phyloP scores from a whole-genome alignment of 306 rosid genomes.

The Cicer chorassanicum region DNA sequence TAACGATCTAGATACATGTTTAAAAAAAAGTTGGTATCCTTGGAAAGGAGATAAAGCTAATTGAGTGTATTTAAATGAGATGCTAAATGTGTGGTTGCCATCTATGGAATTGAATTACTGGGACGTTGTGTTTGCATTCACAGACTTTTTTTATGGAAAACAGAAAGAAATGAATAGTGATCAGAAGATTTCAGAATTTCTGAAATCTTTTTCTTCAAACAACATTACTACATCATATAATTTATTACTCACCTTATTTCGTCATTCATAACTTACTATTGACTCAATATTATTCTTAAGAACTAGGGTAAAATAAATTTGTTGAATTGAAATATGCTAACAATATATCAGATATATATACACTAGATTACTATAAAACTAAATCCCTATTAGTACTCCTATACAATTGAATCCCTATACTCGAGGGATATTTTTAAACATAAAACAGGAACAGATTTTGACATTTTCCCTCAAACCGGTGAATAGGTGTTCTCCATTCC shows the following conservation, averaged over 20 bases:
- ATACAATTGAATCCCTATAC: too few species aligned
- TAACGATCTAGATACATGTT: constrained; percentile 53
- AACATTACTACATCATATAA: background rate
- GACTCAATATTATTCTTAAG: background rate
- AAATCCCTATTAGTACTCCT: too few species aligned
- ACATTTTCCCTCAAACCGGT: too few species aligned
- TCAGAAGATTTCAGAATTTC: background rate
- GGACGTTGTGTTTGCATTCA: background rate
- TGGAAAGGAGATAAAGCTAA: background rate
- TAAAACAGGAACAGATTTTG: too few species aligned
- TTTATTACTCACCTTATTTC: background rate
- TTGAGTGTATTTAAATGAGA: background rate
- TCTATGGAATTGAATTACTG: background rate
- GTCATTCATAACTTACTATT: background rate
- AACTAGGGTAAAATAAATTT: too few species aligned
- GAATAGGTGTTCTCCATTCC: too few species aligned
- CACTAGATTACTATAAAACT: too few species aligned
- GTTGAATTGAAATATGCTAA: too few species aligned
- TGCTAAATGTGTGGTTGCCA: background rate
- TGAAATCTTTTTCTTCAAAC: background rate
- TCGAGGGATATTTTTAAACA: too few species aligned
- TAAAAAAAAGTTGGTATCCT: constrained; percentile 14
- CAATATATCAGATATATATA: too few species aligned
- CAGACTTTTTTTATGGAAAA: background rate
- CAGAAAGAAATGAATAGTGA: background rate